Evolutionary conservation across 2,329 filamentous ascomycete genomes (phyloP).

Genomic region (Penicillium psychrosexuale): DNA sequence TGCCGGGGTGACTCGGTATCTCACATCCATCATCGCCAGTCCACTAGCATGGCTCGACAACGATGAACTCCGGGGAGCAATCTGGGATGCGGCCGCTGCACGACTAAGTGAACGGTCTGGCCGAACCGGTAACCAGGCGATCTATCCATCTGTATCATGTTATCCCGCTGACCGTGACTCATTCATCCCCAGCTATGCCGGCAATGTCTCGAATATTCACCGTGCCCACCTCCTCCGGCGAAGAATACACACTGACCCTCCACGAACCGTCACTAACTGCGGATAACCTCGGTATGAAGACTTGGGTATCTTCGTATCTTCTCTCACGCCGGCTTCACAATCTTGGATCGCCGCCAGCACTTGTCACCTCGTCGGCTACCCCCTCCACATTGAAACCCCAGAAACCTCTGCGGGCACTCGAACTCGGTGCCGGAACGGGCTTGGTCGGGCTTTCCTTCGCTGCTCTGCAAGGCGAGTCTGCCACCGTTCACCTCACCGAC

Average conservation of each 20-base stretch:
- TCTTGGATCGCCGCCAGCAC: conserved; percentile 31
- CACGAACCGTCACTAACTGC: conserved; percentile 84
- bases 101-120: conserved; percentile 84
- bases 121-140: conserved; percentile 55
- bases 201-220: conserved; percentile 60
- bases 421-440: conserved; percentile 86
- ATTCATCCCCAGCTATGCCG: conserved; percentile 53
- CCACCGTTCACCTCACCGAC: conserved; percentile 73
- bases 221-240: conserved; percentile 48
- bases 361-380: conserved; percentile 29
- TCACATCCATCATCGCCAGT: conserved; percentile 48
- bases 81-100: conserved; percentile 74
- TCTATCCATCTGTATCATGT: not conserved
- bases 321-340: conserved; percentile 67
- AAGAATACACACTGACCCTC: conserved; percentile 64
- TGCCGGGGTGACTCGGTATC: conserved; percentile 43
- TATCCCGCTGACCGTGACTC: conserved; percentile 14
- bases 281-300: conserved; percentile 88
- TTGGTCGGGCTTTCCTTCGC: conserved; percentile 86
- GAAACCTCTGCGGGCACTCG: conserved; percentile 53
- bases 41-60: conserved; percentile 46
- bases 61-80: conserved; percentile 42
- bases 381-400: conserved; percentile 18
- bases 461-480: conserved; percentile 56
- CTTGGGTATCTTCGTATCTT: conserved; percentile 88